Base-by-base conservation (phyloP, 306 rosid genomes). In the Abrus precatorius region DNA sequence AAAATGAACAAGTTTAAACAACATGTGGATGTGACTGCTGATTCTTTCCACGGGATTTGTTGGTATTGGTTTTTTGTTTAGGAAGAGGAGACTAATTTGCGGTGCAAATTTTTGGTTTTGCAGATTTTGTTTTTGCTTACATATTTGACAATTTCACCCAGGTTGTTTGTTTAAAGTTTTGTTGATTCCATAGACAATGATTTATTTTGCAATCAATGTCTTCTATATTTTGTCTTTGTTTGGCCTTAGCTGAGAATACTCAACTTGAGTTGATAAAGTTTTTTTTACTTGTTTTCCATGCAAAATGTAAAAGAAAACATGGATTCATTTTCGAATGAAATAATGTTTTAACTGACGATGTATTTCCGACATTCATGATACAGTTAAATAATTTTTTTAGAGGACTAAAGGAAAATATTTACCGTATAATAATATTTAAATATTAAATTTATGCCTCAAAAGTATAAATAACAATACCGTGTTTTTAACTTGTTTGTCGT, bases 1-100 rank as follows among this genome's bases (percentile, higher is more conserved):
- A 88, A 76, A 48, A 78, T 13, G 89, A 83, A 49, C 64, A 77
- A 14, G 53, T 40, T 14, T 3, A 44, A 53, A 57, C 13, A 7
- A 32, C 36, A 4, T 2, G 40, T 28, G 40, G 7, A 14, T 20
- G 20, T 11, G 2, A 6, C 32, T 69, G 28, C 49, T 54, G 12
- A 36, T 77, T 64, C 40, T 73, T 48, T 57, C 29, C 54, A 27
- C 33, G 3, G 14, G 32, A 74, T 13, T 45, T 67, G 12, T 5
- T 63, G 30, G 55, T 9, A 14, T 55, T 70, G 20, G 0, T 40
- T 36, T 55, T 54, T 13, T 38, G 48, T 28, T 69, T 14, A 60
- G 69, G 55, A 76, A 53, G 41, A 32, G 67, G 30, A 27, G 56
- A 78, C 8, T 2, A 7, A 66, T 63, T 47, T 27, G 29, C 32